These are phyloP conservation scores for Yarrowia keelungensis DNA, from an alignment of 805 yeast species.

Conservation along the genomic window DNA sequence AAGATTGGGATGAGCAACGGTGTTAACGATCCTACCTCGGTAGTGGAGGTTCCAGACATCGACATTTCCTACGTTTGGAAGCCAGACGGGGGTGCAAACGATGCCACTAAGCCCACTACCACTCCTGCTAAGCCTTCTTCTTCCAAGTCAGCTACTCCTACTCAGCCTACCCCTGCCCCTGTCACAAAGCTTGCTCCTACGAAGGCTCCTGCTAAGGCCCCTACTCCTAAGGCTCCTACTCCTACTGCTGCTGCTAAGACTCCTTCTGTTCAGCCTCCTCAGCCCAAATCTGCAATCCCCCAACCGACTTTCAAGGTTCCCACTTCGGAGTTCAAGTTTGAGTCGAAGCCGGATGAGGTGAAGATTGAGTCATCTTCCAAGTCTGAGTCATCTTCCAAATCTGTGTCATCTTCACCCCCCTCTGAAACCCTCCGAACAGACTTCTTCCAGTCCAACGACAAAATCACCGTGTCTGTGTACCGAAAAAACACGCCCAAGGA, in stretches of 20 bases:
- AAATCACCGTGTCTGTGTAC: slow-evolving; percentile 72
- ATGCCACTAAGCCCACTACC: no score
- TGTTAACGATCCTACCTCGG: background rate
- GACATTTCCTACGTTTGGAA: slow-evolving; percentile 32
- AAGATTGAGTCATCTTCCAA: background rate
- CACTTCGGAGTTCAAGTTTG: slow-evolving; percentile 18
- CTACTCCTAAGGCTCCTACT: background rate
- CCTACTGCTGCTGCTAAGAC: background rate
- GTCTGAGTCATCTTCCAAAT: background rate
- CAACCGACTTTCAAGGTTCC: slow-evolving; percentile 8
- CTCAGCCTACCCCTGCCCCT: background rate
- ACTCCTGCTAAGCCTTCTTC: background rate
- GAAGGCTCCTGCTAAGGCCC: background rate
- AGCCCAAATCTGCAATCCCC: background rate
- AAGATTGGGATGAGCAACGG: slow-evolving; percentile 41
- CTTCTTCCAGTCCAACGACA: slow-evolving; percentile 71
- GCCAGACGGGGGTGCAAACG: background rate
- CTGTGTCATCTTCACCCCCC: background rate
- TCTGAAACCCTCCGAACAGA: slow-evolving; percentile 49
- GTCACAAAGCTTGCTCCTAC: background rate
- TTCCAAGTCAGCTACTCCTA: background rate
- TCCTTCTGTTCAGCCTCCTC: background rate
- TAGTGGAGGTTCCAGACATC: slow-evolving; percentile 11
- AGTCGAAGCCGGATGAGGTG: background rate
- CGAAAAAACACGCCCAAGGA: slow-evolving; percentile 66